Evolutionary conservation across 192 early-diverging fungal genomes (phyloP), one percentile per base, ranked within the genome.

Genomic region (Backusella sp.): DNA sequence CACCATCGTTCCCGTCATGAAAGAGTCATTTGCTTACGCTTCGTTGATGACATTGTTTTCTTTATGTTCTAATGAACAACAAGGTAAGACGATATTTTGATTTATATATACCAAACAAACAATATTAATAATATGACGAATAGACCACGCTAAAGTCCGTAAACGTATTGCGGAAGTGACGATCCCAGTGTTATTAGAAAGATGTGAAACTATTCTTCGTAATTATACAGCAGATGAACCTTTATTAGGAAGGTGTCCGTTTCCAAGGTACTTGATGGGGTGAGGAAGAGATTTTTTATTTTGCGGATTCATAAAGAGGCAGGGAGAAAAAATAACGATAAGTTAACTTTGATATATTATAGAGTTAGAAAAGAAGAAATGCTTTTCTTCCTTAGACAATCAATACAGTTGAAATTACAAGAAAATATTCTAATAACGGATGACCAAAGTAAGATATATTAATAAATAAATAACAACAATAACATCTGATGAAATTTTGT

Each of bases 11-110:
- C 88, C 92, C 8, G 85, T 88, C 3, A 81, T 86, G 34, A 84
- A 89, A 15, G 92, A 94, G 66, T 79, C 86, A 42, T 92, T 94
- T 83, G 89, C 91, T 21, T 89, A 90, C 66, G 86, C 83, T 8
- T 90, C 88, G 39, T 75, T 94, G 41, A 85, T 85, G 17, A 85
- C 85, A 32, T 70, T 95, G 34, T 94, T 92, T 78, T 78, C 83
- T 66, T 78, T 94, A n/a, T 90, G 92, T 75, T 89, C 91, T 3
- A 79, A 76, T 59, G 83, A 80, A 12, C 69, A 81, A 35, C 36
- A 65, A 46, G 85, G 87, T 84, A 46, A 72, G 46, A 49, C 46
- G 46, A 49, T 49, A 49, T 49, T n/a, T 49, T n/a, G 15, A 49
- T 49, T 7, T n/a, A 23, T 88, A 67, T 32, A 30, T 19, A 46